Evolutionary conservation across 768 basidiomycete species (phyloP), one percentile per base, ranked within the genome.

Genomic region (Lentinula detonsa): DNA sequence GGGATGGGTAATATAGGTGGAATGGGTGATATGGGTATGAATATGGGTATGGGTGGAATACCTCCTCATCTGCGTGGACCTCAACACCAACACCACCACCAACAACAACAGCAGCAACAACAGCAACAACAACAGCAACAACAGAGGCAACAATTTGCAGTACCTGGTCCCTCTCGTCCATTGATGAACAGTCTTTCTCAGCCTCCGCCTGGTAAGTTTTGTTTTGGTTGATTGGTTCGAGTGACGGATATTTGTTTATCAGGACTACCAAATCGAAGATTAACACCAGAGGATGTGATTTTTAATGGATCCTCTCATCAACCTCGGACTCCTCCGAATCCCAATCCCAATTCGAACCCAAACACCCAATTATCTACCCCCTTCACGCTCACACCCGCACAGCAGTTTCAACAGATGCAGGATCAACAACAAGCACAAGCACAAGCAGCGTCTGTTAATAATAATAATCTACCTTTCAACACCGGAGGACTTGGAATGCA

Each of bases 381-480:
- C 7, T 84, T 85, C 65, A 78, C 79, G 33, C 68, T 78, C 11
- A 88, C 87, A 0, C 86, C 88, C 2, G 85, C 85, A 2, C 87
- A 90, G 67, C 81, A 84, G 59, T 79, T 81, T 62, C 82, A 82
- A 59, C 78, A 84, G 66, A 84, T 85, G 76, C 79, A 77, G 71
- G 60, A 72, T 70, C 23, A 66, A 51, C 23, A 51, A 18, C 23
- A 21, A 23, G 40, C 34, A 52, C 16, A 21, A 18, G 31, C 9
- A 43, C 7, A 43, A 5, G 8, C 11, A 16, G 21, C 23, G 37
- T 28, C 58, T 5, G 39, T 10, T 33, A 23, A 57, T 21, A 42
- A 42, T 33, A 6, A 13, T 43, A n/a, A n/a, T 5, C n/a, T 48
- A 8, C 37, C 37, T 13, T 13, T 39, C 37, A 8, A 8, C 37